phyloP scores from a whole-genome alignment of 257 asterid species.

The Gentiana dahurica region DNA sequence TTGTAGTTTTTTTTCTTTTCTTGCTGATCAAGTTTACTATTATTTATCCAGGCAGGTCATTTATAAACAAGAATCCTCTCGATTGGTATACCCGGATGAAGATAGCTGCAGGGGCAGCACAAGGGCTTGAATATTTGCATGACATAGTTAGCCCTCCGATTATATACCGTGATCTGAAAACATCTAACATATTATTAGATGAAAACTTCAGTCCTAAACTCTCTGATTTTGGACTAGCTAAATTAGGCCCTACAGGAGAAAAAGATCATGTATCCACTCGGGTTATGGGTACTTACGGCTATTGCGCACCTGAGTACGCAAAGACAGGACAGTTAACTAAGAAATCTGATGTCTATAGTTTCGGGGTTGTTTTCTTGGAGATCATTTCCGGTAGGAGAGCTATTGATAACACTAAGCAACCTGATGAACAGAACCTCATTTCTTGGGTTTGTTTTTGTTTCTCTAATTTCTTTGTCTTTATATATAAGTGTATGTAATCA shows the following conservation, averaged over 20 bases:
- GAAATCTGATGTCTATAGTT: constrained; percentile 38
- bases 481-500: not conserved
- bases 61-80: constrained; percentile 19
- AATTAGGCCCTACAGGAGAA: constrained; percentile 27
- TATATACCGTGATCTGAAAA: constrained; percentile 35
- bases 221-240: constrained; percentile 43
- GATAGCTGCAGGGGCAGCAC: constrained; percentile 34
- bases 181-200: constrained; percentile 31
- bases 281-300: constrained; percentile 42
- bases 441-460: constrained; percentile 26
- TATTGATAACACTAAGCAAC: constrained; percentile 26
- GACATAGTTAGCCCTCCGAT: constrained; percentile 32
- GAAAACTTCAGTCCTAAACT: constrained; percentile 26
- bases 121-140: constrained; percentile 38
- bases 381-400: constrained; percentile 42
- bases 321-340: constrained; percentile 31
- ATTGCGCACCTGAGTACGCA: constrained; percentile 42
- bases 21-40: constrained; percentile 15
- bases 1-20: not conserved
- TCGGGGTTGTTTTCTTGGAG: constrained; percentile 40
- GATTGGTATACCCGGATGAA: constrained; percentile 39
- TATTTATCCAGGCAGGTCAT: constrained; percentile 16
- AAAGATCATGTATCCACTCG: constrained; percentile 34
- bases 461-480: no score
- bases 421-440: constrained; percentile 32